A percentile compares a stretch with the other conserved stretches of the same genome.
These are phyloP conservation scores for Hypoxylon sp. DNA, from an alignment of 2,329 filamentous ascomycete species.

Conservation along the genomic window DNA sequence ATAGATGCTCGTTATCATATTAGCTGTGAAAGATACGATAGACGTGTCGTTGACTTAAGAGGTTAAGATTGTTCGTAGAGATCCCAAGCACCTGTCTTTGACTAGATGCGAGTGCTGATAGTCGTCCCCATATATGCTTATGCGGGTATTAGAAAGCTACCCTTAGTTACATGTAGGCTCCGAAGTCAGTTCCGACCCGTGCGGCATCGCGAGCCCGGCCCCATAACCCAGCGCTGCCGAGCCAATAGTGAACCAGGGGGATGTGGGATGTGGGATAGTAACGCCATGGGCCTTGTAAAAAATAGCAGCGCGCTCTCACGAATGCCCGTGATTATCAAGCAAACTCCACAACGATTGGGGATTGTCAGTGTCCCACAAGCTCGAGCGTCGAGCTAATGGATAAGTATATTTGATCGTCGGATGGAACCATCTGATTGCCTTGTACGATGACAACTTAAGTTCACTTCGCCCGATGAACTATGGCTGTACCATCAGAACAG, in stretches of 20 bases:
- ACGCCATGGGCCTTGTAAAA: constrained; percentile 2
- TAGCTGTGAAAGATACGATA: background rate
- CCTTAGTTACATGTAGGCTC: background rate
- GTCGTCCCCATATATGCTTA: background rate
- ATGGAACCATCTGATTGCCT: background rate
- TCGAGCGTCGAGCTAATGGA: constrained; percentile 12
- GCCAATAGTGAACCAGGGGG: constrained; percentile 26
- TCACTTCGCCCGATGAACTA: constrained; percentile 7
- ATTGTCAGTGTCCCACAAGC: constrained; percentile 5
- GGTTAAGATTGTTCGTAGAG: background rate
- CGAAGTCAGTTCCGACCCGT: constrained; percentile 20
- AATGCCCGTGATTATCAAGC: constrained; percentile 21
- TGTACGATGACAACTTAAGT: background rate
- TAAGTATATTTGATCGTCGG: constrained; percentile 6
- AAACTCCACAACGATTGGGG: constrained; percentile 21
- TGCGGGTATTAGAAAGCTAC: constrained; percentile 8
- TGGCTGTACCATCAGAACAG: constrained; percentile 31
- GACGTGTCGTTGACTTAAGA: background rate
- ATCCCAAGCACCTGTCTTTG: constrained; percentile 4
- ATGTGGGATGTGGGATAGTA: constrained; percentile 31
- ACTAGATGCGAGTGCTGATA: background rate
- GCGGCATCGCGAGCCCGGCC: background rate
- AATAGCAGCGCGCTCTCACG: background rate
- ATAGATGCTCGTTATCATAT: background rate
- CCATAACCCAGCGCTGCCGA: constrained; percentile 1